Evolutionary conservation across 495 filamentous ascomycete genomes (phyloP).

Genomic region (Thozetella sp.): DNA sequence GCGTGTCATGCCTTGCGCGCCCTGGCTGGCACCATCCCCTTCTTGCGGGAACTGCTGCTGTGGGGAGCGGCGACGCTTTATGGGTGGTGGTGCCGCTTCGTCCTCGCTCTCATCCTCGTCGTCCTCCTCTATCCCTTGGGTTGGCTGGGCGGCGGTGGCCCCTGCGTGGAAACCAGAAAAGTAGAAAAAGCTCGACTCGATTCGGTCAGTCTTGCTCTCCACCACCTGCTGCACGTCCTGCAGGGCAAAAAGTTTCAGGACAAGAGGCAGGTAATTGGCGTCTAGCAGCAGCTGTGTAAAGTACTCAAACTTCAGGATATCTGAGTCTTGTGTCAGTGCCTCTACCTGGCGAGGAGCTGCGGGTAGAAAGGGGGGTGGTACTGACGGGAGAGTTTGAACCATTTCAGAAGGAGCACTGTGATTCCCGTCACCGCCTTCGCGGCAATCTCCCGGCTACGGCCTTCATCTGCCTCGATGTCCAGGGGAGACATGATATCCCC

Average conservation of each 20-base stretch:
- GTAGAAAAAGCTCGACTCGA: slow-evolving; percentile 86
- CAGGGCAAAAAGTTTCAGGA: slow-evolving; percentile 89
- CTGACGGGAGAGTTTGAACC: slow-evolving; percentile 95
- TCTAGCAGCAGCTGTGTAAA: slow-evolving; percentile 90
- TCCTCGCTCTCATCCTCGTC: slow-evolving; percentile 55
- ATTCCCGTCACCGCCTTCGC: slow-evolving; percentile 89
- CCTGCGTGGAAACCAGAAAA: slow-evolving; percentile 69
- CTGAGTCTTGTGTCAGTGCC: slow-evolving; percentile 48
- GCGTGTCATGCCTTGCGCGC: slow-evolving; percentile 37
- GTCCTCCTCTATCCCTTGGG: slow-evolving; percentile 27
- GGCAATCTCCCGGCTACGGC: slow-evolving; percentile 81
- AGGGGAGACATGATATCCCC: slow-evolving; percentile 40
- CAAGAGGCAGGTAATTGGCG: slow-evolving; percentile 88
- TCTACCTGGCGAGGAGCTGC: not conserved
- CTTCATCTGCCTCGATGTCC: slow-evolving; percentile 75
- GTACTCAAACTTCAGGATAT: slow-evolving; percentile 95
- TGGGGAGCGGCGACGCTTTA: slow-evolving; percentile 57
- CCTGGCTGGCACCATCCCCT: slow-evolving; percentile 4
- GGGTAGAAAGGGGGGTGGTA: slow-evolving; percentile 9
- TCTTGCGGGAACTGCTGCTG: not conserved
- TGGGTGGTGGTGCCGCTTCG: slow-evolving; percentile 83
- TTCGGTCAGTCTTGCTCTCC: slow-evolving; percentile 80
- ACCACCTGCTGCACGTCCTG: slow-evolving; percentile 89
- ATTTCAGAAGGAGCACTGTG: slow-evolving; percentile 84
- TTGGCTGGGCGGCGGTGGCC: slow-evolving; percentile 23